Percentiles rank a stretch among this genome's conserved stretches.
Conservation (phyloP, 2,329 filamentous ascomycete genomes). For the Cercospora sp. region DNA sequence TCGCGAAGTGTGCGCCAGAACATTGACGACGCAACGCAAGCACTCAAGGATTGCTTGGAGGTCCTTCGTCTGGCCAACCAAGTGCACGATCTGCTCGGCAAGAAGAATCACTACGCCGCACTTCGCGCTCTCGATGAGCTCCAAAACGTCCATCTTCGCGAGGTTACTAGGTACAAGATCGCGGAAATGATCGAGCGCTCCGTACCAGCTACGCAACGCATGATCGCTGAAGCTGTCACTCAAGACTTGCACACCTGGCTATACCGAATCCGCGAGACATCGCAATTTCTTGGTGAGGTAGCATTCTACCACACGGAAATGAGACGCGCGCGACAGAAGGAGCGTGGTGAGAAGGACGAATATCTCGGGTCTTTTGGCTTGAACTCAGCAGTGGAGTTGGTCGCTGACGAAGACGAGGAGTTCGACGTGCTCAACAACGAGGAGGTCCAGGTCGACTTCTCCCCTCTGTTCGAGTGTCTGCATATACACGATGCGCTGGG, state of each 20-base stretch:
- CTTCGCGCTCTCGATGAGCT: constrained; percentile 92
- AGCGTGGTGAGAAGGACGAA: constrained; percentile 72
- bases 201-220: constrained; percentile 85
- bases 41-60: constrained; percentile 85
- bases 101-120: constrained; percentile 94
- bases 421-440: constrained; percentile 96
- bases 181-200: constrained; percentile 95
- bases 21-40: constrained; percentile 87
- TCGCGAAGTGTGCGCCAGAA: constrained; percentile 91
- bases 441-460: constrained; percentile 91
- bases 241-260: constrained; percentile 95
- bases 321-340: constrained; percentile 77
- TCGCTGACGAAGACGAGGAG: constrained; percentile 92
- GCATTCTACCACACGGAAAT: constrained; percentile 95
- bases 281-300: constrained; percentile 92
- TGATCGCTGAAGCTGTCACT: constrained; percentile 96
- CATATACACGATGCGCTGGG: constrained; percentile 96
- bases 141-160: constrained; percentile 93
- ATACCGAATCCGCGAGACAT: constrained; percentile 90
- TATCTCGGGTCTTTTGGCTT: constrained; percentile 83
- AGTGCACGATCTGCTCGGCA: constrained; percentile 84
- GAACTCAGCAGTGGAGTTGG: constrained; percentile 93
- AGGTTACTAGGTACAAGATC: constrained; percentile 90
- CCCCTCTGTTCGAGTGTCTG: constrained; percentile 87
- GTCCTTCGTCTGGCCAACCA: constrained; percentile 91